Percentiles rank a stretch among this genome's conserved stretches.
Evolutionary conservation across 768 basidiomycete genomes (phyloP).

Genomic region (Boletus barrowsii): DNA sequence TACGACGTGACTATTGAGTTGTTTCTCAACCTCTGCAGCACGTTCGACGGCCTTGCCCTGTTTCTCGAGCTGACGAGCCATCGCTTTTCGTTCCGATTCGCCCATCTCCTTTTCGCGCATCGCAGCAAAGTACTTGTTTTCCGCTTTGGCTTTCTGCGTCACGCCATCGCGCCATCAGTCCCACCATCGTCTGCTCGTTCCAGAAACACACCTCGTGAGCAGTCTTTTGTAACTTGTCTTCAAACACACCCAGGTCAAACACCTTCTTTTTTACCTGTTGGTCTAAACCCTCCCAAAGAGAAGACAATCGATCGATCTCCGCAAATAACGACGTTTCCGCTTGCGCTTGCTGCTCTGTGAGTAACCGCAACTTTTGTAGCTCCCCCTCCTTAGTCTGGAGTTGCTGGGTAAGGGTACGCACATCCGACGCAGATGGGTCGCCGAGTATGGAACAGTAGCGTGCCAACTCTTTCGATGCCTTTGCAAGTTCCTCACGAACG

Average conservation of each 20-base stretch:
- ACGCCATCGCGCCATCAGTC: not conserved
- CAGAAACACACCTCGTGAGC: conserved; percentile 59
- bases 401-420: conserved; percentile 46
- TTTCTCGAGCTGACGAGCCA: conserved; percentile 54
- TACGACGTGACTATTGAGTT: conserved; percentile 58
- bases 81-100: conserved; percentile 69
- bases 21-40: conserved; percentile 60
- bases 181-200: not conserved
- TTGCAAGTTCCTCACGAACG: conserved; percentile 46
- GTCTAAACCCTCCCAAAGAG: conserved; percentile 83
- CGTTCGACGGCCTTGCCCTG: conserved; percentile 65
- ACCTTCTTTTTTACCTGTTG: conserved; percentile 80
- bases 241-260: conserved; percentile 71
- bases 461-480: conserved; percentile 46
- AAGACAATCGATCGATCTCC: conserved; percentile 83
- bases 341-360: conserved; percentile 61
- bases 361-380: conserved; percentile 55
- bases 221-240: conserved; percentile 66
- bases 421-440: conserved; percentile 49
- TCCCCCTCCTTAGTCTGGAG: conserved; percentile 70
- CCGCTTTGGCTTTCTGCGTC: conserved; percentile 86
- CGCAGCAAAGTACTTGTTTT: conserved; percentile 89
- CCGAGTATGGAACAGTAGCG: conserved; percentile 68
- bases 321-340: conserved; percentile 73
- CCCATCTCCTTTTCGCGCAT: conserved; percentile 87